Conservation (phyloP, 1,284 basidiomycete species). For the Leccinum angustisporum region DNA sequence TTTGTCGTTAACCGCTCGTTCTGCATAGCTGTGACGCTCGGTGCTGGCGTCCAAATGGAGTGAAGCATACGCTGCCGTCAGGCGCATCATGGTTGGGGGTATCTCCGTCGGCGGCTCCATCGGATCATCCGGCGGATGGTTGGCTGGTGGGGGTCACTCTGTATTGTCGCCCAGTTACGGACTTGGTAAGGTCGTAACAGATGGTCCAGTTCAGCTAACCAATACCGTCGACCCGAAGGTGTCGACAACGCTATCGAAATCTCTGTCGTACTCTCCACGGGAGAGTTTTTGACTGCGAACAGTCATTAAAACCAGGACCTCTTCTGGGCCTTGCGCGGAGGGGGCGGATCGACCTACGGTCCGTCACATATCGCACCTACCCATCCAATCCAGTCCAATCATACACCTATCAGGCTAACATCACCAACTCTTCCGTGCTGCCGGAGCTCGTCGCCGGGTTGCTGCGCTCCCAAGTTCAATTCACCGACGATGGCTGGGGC, state of each 20-base stretch:
- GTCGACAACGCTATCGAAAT: conserved; percentile 42
- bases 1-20: background rate
- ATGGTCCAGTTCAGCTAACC: background rate
- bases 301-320: conserved; percentile 15
- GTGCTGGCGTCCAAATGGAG: conserved; percentile 33
- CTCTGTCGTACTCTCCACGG: conserved; percentile 16
- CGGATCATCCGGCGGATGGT: conserved; percentile 42
- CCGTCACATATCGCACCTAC: conserved; percentile 30
- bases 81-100: conserved; percentile 39
- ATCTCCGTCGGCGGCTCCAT: conserved; percentile 33
- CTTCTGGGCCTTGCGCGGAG: conserved; percentile 53
- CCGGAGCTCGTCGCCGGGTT: conserved; percentile 25
- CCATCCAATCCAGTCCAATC: conserved; percentile 31
- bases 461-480: conserved; percentile 32
- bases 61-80: conserved; percentile 40
- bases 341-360: conserved; percentile 41
- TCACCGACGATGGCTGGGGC: conserved; percentile 31
- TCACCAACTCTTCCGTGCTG: conserved; percentile 19
- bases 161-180: conserved; percentile 41
- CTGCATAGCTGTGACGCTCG: conserved; percentile 37
- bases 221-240: conserved; percentile 25
- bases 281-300: conserved; percentile 18
- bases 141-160: conserved; percentile 46
- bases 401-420: conserved; percentile 28
- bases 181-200: conserved; percentile 35